phyloP scores from a whole-genome alignment of 768 basidiomycete genomes.

The Porphyrellus cyaneotinctus region DNA sequence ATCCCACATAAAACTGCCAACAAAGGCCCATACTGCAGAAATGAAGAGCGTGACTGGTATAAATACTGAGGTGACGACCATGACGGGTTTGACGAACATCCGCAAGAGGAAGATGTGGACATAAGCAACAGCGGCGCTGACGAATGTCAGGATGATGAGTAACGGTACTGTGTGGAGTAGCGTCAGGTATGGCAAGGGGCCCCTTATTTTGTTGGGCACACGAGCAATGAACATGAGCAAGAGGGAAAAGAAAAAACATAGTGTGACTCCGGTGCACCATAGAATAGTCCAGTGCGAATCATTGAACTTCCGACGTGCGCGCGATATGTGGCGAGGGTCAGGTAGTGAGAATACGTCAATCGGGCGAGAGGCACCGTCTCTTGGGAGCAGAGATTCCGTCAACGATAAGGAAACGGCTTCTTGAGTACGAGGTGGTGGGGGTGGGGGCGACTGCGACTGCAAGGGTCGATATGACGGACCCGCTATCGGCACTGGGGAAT shows the following conservation, averaged over 20 bases:
- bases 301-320: slow-evolving; percentile 66
- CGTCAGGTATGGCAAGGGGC: slow-evolving; percentile 56
- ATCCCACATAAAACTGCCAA: slow-evolving; percentile 70
- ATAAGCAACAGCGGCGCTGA: slow-evolving; percentile 70
- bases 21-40: slow-evolving; percentile 77
- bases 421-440: slow-evolving; percentile 40
- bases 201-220: slow-evolving; percentile 34
- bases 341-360: slow-evolving; percentile 73
- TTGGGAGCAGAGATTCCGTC: slow-evolving; percentile 75
- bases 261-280: slow-evolving; percentile 55
- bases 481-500: slow-evolving; percentile 33
- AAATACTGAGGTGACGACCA: slow-evolving; percentile 72
- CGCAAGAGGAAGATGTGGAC: slow-evolving; percentile 70
- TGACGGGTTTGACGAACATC: slow-evolving; percentile 79
- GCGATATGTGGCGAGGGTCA: slow-evolving; percentile 65
- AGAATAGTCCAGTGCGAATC: slow-evolving; percentile 68
- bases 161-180: slow-evolving; percentile 75
- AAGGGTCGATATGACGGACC: slow-evolving; percentile 34
- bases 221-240: slow-evolving; percentile 59
- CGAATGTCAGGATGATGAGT: slow-evolving; percentile 64
- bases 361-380: slow-evolving; percentile 62
- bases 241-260: slow-evolving; percentile 61
- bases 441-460: slow-evolving; percentile 33
- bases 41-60: slow-evolving; percentile 71
- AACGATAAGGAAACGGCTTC: slow-evolving; percentile 58